These are phyloP conservation scores for Haplosporangium sp. DNA, from an alignment of 371 early-diverging fungal species.

Conservation along the genomic window DNA sequence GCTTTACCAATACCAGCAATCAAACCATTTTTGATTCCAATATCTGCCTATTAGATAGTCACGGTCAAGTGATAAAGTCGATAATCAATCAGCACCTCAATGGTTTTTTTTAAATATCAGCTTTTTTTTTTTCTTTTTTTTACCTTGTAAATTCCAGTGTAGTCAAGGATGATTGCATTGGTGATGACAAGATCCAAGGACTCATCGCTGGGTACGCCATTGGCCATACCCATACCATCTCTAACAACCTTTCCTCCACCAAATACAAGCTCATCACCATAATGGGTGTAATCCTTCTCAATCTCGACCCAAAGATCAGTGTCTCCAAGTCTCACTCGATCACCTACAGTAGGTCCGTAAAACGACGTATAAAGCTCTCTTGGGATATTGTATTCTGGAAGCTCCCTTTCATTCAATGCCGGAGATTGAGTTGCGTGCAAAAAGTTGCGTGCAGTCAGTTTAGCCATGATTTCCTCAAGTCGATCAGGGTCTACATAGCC, in stretches of 20 bases:
- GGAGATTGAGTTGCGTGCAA: conserved; percentile 67
- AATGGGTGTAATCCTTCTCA: conserved; percentile 87
- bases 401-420: conserved; percentile 28
- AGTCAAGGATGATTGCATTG: conserved; percentile 91
- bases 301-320: conserved; percentile 87
- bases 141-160: conserved; percentile 93
- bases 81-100: too few relatives aligned
- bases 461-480: conserved; percentile 60
- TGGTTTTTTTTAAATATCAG: neutral
- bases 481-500: conserved; percentile 72
- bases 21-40: conserved; percentile 87
- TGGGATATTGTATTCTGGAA: conserved; percentile 71
- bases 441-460: conserved; percentile 66
- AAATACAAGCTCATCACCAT: conserved; percentile 94
- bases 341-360: conserved; percentile 94
- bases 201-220: conserved; percentile 67
- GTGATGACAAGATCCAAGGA: conserved; percentile 93
- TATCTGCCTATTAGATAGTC: conserved; percentile 74
- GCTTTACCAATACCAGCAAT: conserved; percentile 95
- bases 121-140: neutral
- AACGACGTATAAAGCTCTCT: conserved; percentile 86
- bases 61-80: too few relatives aligned
- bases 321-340: conserved; percentile 88
- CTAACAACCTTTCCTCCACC: conserved; percentile 89
- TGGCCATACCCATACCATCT: conserved; percentile 94